These are phyloP conservation scores for Rhodotorula paludigena DNA, from an alignment of 768 basidiomycete species.

Conservation along the genomic window DNA sequence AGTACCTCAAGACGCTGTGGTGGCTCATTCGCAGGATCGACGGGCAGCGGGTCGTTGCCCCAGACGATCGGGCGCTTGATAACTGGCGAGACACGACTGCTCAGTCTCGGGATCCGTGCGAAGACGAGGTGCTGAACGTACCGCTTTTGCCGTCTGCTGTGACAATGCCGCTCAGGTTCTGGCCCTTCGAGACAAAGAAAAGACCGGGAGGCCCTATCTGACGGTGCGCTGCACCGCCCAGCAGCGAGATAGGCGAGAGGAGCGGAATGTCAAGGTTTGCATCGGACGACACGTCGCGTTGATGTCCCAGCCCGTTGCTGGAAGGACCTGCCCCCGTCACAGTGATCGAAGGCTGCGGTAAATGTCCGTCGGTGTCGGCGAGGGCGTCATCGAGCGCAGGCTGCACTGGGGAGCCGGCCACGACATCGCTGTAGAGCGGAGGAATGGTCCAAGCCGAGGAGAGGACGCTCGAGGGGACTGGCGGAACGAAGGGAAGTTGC, in stretches of 20 bases:
- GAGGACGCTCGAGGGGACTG: slow-evolving; percentile 78
- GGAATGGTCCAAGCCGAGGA: slow-evolving; percentile 89
- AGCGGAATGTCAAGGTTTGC: slow-evolving; percentile 12
- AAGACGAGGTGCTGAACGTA: background rate
- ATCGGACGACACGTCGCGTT: background rate
- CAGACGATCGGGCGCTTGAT: slow-evolving; percentile 39
- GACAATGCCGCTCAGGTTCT: slow-evolving; percentile 29
- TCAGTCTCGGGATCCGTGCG: background rate
- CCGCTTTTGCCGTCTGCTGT: slow-evolving; percentile 23
- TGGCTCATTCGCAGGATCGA: background rate
- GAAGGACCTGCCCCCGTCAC: slow-evolving; percentile 1
- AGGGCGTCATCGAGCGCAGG: background rate
- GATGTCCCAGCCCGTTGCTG: no score
- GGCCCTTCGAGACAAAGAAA: slow-evolving; percentile 40
- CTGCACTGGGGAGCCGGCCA: no score
- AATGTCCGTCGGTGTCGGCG: background rate
- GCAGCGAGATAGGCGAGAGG: slow-evolving; percentile 41
- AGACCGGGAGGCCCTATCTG: slow-evolving; percentile 39
- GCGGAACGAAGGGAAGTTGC: slow-evolving; percentile 76
- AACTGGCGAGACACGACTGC: slow-evolving; percentile 15
- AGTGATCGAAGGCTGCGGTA: slow-evolving; percentile 5
- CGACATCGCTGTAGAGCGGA: slow-evolving; percentile 70
- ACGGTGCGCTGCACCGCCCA: slow-evolving; percentile 37
- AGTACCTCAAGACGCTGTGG: slow-evolving; percentile 31
- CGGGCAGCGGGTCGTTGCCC: slow-evolving; percentile 1